Conservation (phyloP, 805 yeast genomes). For the Yarrowia sp. region DNA sequence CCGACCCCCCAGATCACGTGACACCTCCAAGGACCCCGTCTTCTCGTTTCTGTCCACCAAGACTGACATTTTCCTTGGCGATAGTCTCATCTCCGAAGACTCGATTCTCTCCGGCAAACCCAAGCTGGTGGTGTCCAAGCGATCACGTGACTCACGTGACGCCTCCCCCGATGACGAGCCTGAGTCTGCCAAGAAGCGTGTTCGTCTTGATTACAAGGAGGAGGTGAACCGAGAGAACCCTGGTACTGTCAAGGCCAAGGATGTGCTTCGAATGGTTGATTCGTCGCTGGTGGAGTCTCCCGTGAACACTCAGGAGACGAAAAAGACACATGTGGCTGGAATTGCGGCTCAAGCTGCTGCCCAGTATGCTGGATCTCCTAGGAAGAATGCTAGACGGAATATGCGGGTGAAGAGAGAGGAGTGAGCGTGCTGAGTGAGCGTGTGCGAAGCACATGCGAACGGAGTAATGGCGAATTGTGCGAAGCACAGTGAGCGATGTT, state of each 20-base stretch:
- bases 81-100: slow-evolving; percentile 40
- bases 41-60: neutral
- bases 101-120: slow-evolving; percentile 31
- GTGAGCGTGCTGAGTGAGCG: too few relatives aligned
- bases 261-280: slow-evolving; percentile 51
- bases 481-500: too few relatives aligned
- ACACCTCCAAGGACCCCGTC: slow-evolving; percentile 31
- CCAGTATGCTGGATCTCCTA: slow-evolving; percentile 33
- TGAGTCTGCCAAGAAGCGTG: slow-evolving; percentile 43
- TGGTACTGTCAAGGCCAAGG: slow-evolving; percentile 47
- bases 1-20: slow-evolving; percentile 38
- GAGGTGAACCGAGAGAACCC: slow-evolving; percentile 45
- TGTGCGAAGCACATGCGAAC: too few relatives aligned
- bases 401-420: neutral
- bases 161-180: slow-evolving; percentile 40
- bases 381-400: slow-evolving; percentile 11
- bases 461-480: too few relatives aligned
- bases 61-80: slow-evolving; percentile 36
- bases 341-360: slow-evolving; percentile 13
- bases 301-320: slow-evolving; percentile 40
- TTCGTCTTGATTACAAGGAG: slow-evolving; percentile 42
- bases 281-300: slow-evolving; percentile 51
- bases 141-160: slow-evolving; percentile 42
- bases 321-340: neutral
- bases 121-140: slow-evolving; percentile 34